phyloP scores from a whole-genome alignment of 1,284 basidiomycete genomes.

The Leccinum olivaceoglutinosum region DNA sequence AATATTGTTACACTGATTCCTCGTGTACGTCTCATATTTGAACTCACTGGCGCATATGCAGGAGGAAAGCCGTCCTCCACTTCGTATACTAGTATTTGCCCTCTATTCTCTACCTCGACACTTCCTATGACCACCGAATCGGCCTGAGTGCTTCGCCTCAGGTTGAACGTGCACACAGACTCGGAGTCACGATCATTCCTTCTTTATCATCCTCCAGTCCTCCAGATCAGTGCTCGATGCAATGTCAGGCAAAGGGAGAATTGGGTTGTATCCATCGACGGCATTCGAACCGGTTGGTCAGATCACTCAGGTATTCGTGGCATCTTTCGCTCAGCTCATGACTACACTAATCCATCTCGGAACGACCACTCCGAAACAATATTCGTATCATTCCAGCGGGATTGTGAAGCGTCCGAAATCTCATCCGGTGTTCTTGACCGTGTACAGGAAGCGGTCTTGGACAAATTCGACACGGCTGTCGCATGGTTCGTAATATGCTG shows the following conservation, averaged over 20 bases:
- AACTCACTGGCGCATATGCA: neutral
- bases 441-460: constrained; percentile 11
- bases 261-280: constrained; percentile 13
- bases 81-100: neutral
- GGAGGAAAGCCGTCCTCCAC: neutral
- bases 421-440: constrained; percentile 17
- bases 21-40: neutral
- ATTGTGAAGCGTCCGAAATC: constrained; percentile 32
- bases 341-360: constrained; percentile 24
- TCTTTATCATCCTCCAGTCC: neutral
- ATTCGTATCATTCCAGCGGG: constrained; percentile 35
- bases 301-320: constrained; percentile 19
- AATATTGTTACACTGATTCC: neutral
- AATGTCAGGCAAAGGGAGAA: constrained; percentile 6
- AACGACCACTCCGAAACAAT: constrained; percentile 17
- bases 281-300: constrained; percentile 10
- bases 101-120: neutral
- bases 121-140: neutral
- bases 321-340: neutral
- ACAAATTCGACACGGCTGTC: constrained; percentile 25
- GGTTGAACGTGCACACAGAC: neutral
- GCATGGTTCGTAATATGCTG: constrained; percentile 19
- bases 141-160: neutral
- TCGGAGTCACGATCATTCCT: neutral
- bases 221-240: constrained; percentile 11